These are phyloP conservation scores for Leucoagaricus sp. DNA, from an alignment of 1,284 basidiomycete species.

Conservation along the genomic window DNA sequence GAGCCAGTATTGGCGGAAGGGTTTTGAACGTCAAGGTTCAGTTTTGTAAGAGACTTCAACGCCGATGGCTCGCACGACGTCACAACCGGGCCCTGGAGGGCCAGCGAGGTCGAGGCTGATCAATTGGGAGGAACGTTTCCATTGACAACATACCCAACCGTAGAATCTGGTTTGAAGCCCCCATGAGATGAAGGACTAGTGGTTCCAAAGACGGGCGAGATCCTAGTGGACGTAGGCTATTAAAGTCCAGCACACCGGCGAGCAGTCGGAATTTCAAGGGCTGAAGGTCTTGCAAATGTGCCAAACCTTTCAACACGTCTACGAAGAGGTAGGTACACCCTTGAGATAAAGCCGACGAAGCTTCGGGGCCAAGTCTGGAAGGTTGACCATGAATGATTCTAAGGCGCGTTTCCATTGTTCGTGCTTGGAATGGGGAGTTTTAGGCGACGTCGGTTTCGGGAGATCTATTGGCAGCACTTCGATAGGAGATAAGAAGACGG, in stretches of 20 bases:
- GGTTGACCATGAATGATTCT: too few species aligned
- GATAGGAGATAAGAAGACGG: background rate
- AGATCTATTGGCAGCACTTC: background rate
- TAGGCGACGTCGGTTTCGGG: too few species aligned
- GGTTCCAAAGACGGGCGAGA: background rate
- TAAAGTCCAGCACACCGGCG: background rate
- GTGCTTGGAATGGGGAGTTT: background rate
- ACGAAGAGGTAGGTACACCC: background rate
- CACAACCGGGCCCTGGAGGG: too few species aligned
- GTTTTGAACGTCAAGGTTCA: too few species aligned
- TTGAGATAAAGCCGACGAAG: too few species aligned
- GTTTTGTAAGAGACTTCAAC: too few species aligned
- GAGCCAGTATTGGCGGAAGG: background rate
- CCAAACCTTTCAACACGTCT: background rate
- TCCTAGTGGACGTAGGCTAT: background rate
- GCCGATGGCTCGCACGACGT: too few species aligned
- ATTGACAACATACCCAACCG: background rate
- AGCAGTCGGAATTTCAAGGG: background rate
- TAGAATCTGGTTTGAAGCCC: background rate
- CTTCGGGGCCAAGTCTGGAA: too few species aligned
- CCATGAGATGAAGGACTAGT: background rate
- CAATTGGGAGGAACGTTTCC: too few species aligned
- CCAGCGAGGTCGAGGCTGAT: too few species aligned
- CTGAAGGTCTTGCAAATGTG: background rate
- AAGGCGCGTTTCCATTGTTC: too few species aligned